phyloP scores from a whole-genome alignment of 306 rosid species.

The Urtica urens region DNA sequence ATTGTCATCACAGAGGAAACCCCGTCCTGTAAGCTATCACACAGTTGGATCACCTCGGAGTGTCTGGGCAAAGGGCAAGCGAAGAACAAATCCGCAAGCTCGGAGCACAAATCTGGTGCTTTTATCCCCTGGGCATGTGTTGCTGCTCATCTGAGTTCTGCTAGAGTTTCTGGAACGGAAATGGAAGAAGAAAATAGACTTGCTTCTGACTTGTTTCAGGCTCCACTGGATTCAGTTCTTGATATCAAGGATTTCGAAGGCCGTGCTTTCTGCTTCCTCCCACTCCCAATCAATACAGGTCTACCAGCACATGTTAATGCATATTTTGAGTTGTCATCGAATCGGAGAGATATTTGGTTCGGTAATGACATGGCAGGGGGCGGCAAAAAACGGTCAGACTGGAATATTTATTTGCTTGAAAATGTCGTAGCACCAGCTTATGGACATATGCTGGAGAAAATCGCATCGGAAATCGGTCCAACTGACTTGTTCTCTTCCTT shows the following conservation, averaged over 20 bases:
- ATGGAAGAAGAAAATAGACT: slow-evolving; percentile 20
- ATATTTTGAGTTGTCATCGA: slow-evolving; percentile 91
- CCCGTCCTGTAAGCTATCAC: slow-evolving; percentile 40
- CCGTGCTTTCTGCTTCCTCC: slow-evolving; percentile 91
- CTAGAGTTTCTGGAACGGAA: slow-evolving; percentile 34
- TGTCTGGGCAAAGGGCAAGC: slow-evolving; percentile 66
- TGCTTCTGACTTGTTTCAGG: slow-evolving; percentile 38
- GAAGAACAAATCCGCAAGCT: slow-evolving; percentile 33
- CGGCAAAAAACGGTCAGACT: slow-evolving; percentile 93
- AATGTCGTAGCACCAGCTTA: slow-evolving; percentile 93
- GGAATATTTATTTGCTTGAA: slow-evolving; percentile 92
- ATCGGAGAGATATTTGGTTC: slow-evolving; percentile 98
- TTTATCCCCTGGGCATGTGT: slow-evolving; percentile 97
- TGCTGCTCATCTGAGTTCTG: slow-evolving; percentile 70
- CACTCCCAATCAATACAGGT: slow-evolving; percentile 78
- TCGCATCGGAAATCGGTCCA: slow-evolving; percentile 78
- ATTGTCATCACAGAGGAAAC: slow-evolving; percentile 51
- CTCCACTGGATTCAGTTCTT: slow-evolving; percentile 35
- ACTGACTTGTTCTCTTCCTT: slow-evolving; percentile 75
- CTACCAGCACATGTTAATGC: slow-evolving; percentile 93
- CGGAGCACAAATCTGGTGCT: slow-evolving; percentile 36
- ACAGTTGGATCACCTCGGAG: slow-evolving; percentile 79
- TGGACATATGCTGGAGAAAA: slow-evolving; percentile 77
- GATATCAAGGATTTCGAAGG: slow-evolving; percentile 54
- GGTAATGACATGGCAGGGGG: slow-evolving; percentile 97